Evolutionary conservation across 2,329 filamentous ascomycete species (phyloP).

Genomic region (Hymenoscyphus repandus): DNA sequence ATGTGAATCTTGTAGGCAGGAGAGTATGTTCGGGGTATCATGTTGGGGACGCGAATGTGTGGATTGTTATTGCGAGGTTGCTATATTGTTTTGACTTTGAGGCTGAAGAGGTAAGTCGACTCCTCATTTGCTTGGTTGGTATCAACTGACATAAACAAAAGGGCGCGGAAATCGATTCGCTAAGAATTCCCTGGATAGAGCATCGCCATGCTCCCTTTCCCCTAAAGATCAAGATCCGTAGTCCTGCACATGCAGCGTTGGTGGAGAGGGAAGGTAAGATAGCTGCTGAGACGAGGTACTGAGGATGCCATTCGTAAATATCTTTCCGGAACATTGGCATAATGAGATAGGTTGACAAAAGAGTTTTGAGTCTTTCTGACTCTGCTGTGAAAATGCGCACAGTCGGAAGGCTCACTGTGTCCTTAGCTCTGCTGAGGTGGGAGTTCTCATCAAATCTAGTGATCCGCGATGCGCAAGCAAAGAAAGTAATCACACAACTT

Average conservation of each 20-base stretch:
- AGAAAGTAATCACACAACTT: too few relatives aligned
- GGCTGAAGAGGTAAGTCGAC: slow-evolving; percentile 1
- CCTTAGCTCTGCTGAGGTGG: too few relatives aligned
- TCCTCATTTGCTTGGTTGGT: background rate
- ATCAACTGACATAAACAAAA: background rate
- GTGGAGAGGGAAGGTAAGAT: slow-evolving; percentile 8
- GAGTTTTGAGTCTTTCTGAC: too few relatives aligned
- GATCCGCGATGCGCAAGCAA: too few relatives aligned
- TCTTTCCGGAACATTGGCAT: too few relatives aligned
- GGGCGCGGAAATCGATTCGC: background rate
- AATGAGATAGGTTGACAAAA: too few relatives aligned
- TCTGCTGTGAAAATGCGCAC: too few relatives aligned
- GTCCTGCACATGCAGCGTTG: slow-evolving; percentile 9
- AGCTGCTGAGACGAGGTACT: slow-evolving; percentile 7
- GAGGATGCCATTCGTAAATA: too few relatives aligned
- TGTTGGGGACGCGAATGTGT: slow-evolving; percentile 29
- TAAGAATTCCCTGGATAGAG: background rate
- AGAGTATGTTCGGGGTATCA: slow-evolving; percentile 32
- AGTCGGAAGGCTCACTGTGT: too few relatives aligned
- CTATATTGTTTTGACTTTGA: slow-evolving; percentile 15
- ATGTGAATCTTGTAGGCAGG: slow-evolving; percentile 9
- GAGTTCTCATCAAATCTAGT: too few relatives aligned
- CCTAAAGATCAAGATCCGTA: slow-evolving; percentile 12
- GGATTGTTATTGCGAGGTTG: slow-evolving; percentile 28
- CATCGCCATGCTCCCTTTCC: slow-evolving; percentile 8